Conservation (phyloP, 805 yeast genomes). For the Candida endomychidarum region DNA sequence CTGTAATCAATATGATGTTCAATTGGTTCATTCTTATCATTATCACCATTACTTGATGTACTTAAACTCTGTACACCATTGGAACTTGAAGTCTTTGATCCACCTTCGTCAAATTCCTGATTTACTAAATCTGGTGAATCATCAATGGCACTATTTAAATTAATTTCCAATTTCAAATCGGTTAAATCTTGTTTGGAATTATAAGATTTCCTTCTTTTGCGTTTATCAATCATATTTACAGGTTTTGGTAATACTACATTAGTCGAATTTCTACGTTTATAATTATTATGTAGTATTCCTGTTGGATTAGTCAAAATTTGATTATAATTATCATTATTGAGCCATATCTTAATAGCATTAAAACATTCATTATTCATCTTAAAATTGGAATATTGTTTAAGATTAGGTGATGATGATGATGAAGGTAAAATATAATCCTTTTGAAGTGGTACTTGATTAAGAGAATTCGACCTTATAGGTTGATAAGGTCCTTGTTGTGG, state of each 20-base stretch:
- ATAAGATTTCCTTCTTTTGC: conserved; percentile 8
- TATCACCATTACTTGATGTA: conserved; percentile 4
- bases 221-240: conserved; percentile 4
- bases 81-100: conserved; percentile 3
- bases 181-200: conserved; percentile 7
- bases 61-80: conserved; percentile 6
- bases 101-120: conserved; percentile 6
- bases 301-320: conserved; percentile 28
- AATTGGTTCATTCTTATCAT: too few relatives aligned
- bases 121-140: conserved; percentile 8
- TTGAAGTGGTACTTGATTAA: not conserved
- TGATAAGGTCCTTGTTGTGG: not conserved
- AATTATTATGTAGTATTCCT: conserved; percentile 25
- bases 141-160: conserved; percentile 1
- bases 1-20: too few relatives aligned
- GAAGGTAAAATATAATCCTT: conserved; percentile 15
- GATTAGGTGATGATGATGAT: conserved; percentile 21
- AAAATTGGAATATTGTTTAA: conserved; percentile 19
- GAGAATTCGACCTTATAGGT: conserved; percentile 4
- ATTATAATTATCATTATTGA: conserved; percentile 22
- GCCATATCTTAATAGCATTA: conserved; percentile 39
- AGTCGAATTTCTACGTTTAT: conserved; percentile 24
- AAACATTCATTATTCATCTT: conserved; percentile 42
- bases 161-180: conserved; percentile 4
- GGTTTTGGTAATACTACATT: conserved; percentile 11